Conservation (phyloP, 1,139 yeast species). For the Debaryomyces sp. region DNA sequence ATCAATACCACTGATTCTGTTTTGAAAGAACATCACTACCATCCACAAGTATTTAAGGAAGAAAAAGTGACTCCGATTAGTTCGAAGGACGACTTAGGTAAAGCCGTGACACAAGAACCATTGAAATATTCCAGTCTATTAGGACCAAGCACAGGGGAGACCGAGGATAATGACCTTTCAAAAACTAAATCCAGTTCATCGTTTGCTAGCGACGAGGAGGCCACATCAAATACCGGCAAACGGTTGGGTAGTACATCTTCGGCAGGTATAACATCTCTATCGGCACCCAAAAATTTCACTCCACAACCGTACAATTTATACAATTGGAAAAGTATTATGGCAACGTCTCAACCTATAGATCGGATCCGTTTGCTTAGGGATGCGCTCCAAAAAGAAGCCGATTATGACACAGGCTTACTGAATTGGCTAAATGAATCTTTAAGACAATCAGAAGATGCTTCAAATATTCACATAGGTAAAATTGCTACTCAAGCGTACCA, state of each 20-base stretch:
- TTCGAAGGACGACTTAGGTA: slow-evolving; percentile 20
- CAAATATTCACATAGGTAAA: slow-evolving; percentile 47
- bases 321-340: slow-evolving; percentile 49
- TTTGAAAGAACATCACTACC: slow-evolving; percentile 27
- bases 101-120: neutral
- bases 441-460: slow-evolving; percentile 34
- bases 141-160: neutral
- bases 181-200: slow-evolving; percentile 4
- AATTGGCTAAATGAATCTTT: slow-evolving; percentile 49
- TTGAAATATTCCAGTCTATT: slow-evolving; percentile 17
- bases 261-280: neutral
- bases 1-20: slow-evolving; percentile 29
- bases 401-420: slow-evolving; percentile 48
- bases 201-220: neutral
- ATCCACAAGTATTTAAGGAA: slow-evolving; percentile 33
- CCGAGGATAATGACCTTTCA: neutral
- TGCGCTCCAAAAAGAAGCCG: slow-evolving; percentile 44
- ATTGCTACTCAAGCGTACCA: slow-evolving; percentile 51
- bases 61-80: slow-evolving; percentile 32
- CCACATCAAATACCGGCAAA: neutral
- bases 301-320: slow-evolving; percentile 18
- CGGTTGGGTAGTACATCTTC: slow-evolving; percentile 1
- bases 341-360: slow-evolving; percentile 44
- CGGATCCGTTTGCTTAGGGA: slow-evolving; percentile 43
- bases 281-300: slow-evolving; percentile 1